Percentiles rank a stretch among this genome's conserved stretches.
These are phyloP conservation scores for Suillus lakei DNA, from an alignment of 768 basidiomycete species.

Conservation along the genomic window DNA sequence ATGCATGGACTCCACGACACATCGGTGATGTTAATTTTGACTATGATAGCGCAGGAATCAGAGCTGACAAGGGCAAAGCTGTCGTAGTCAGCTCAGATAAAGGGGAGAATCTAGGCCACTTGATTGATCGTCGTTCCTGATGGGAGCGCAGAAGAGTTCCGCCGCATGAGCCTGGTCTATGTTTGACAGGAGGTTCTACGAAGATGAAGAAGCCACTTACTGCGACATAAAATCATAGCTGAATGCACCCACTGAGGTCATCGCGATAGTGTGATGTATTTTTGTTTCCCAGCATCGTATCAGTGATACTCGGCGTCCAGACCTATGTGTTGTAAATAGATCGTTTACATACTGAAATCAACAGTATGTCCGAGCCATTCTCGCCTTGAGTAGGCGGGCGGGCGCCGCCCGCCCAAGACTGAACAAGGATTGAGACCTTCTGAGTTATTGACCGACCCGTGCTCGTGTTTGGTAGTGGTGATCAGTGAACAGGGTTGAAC, in stretches of 20 bases:
- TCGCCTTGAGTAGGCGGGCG: neutral
- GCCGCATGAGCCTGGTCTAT: conserved; percentile 3
- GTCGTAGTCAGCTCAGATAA: conserved; percentile 5
- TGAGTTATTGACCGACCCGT: no score
- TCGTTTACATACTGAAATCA: neutral
- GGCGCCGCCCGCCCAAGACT: no score
- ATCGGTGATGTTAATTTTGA: conserved; percentile 9
- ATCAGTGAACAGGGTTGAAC: neutral
- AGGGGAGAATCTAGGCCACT: neutral
- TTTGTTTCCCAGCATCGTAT: neutral
- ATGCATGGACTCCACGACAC: no score
- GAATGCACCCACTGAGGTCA: neutral
- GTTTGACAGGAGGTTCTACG: neutral
- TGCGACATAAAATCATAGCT: conserved; percentile 6
- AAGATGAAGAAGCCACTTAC: conserved; percentile 8
- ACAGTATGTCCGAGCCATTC: neutral
- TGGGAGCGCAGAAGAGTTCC: neutral
- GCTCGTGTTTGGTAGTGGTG: neutral
- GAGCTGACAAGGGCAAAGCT: conserved; percentile 5
- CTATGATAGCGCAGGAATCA: neutral
- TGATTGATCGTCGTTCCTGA: conserved; percentile 6
- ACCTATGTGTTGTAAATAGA: neutral
- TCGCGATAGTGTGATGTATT: neutral
- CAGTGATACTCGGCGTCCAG: neutral
- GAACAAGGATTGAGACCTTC: no score